These are phyloP conservation scores for Oxyria digyna DNA, from an alignment of 148 eudicot genomes.

Conservation along the genomic window DNA sequence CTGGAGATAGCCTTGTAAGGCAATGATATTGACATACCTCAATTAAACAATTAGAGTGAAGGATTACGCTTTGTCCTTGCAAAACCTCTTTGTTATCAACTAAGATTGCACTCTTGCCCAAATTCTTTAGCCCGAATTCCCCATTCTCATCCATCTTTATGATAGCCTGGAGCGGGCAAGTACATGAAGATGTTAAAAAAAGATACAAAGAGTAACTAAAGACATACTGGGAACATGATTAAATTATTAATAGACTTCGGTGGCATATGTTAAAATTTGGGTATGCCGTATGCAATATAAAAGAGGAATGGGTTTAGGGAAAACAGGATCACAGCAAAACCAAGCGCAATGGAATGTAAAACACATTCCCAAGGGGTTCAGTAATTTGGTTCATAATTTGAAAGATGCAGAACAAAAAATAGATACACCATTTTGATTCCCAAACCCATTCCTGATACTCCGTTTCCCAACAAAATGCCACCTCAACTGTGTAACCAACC, in stretches of 20 bases:
- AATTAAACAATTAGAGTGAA: conserved; percentile 55
- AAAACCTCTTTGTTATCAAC: conserved; percentile 46
- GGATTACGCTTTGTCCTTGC: conserved; percentile 27
- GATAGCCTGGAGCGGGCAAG: conserved; percentile 32
- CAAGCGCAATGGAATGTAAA: not conserved
- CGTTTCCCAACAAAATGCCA: not conserved
- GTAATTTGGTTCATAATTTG: not conserved
- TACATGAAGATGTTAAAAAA: not conserved
- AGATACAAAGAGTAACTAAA: not conserved
- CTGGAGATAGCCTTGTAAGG: not conserved
- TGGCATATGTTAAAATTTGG: not conserved
- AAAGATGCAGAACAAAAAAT: not conserved
- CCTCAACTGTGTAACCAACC: not conserved
- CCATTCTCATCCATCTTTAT: conserved; percentile 76
- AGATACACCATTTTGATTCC: not conserved
- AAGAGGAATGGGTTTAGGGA: not conserved
- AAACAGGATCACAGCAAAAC: not conserved
- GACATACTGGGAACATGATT: not conserved
- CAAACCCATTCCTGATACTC: not conserved
- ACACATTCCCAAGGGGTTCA: not conserved
- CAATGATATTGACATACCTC: conserved; percentile 36
- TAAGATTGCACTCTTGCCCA: conserved; percentile 49
- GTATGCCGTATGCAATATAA: not conserved
- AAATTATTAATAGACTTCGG: not conserved
- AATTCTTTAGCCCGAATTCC: conserved; percentile 54